Evolutionary conservation across 192 early-diverging fungal species (phyloP).

Genomic region (Podochytrium sp.): DNA sequence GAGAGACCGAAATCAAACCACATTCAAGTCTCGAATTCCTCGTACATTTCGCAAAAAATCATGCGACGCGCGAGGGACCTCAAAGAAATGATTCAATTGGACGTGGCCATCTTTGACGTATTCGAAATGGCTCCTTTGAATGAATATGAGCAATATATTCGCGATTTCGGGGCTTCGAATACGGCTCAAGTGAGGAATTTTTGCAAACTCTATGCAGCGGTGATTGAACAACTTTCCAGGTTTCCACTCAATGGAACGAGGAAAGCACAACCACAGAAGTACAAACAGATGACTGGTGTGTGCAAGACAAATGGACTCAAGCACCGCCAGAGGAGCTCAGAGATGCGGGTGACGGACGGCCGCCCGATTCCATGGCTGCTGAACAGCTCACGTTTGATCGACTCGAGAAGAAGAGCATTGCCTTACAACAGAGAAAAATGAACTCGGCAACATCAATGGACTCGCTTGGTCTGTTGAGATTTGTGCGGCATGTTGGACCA

Average conservation of each 20-base stretch:
- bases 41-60: constrained; percentile 15
- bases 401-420: constrained; percentile 17
- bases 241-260: constrained; percentile 46
- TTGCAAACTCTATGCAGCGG: too few relatives aligned
- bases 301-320: constrained; percentile 52
- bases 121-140: constrained; percentile 56
- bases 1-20: neutral
- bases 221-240: constrained; percentile 27
- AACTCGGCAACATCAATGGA: constrained; percentile 26
- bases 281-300: constrained; percentile 53
- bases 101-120: constrained; percentile 48
- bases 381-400: constrained; percentile 19
- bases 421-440: neutral
- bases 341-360: constrained; percentile 35
- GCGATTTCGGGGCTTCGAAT: constrained; percentile 51
- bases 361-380: constrained; percentile 28
- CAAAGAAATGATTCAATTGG: constrained; percentile 44
- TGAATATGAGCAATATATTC: constrained; percentile 60
- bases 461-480: constrained; percentile 34
- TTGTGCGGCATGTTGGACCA: constrained; percentile 41
- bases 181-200: constrained; percentile 40
- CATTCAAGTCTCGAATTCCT: constrained; percentile 1
- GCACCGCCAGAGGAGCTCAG: constrained; percentile 42
- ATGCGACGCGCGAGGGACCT: constrained; percentile 46
- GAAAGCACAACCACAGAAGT: constrained; percentile 38